Base-by-base conservation (phyloP, 768 basidiomycete species). In the Candolleomyces aberdarensis region DNA sequence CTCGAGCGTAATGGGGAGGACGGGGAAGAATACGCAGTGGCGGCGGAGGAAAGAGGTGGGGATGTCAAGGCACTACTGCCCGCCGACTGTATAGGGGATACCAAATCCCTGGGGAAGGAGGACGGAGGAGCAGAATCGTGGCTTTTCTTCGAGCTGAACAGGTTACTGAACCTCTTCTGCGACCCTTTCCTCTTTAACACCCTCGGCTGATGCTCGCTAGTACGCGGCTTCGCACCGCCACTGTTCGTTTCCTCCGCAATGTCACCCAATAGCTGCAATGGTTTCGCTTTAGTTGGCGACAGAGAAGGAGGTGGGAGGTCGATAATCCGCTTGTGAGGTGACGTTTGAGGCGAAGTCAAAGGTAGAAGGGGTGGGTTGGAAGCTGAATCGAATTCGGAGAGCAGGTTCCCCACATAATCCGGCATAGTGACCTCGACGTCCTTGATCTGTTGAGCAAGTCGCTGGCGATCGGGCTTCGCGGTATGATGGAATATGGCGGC, bases 391-490 rank as follows among this genome's bases (percentile, higher is more conserved):
- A 83, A 73, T 14, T 70, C 75, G 29, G 77, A 74, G 56, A 82
- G 70, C 47, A 83, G 76, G 63, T 78, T 72, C 57, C 74, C 66
- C 5, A 79, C 80, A 59, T 83, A 82, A 55, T 75, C 76, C 9
- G 81, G 80, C 54, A 82, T 72, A 55, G 72, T 62, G 44, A 77
- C 69, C 15, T 68, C 70, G 20, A 79, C 63, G 59, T 71, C 69
- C 36, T 73, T 71, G 54, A 56, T 56, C 40, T 36, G 54, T 15
- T n/a, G 39, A 11, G 31, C 54, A 19, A 56, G 20, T 10, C 14
- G 31, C 20, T 56, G 10, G 36, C 54, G 54, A 41, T 56, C 39
- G 11, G 36, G 19, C 7, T 56, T 56, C 14, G 40, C 10, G 22
- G 32, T 56, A 17, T n/a, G 40, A 5, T 36, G 36, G 54, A 36